These are phyloP conservation scores for Clitocybe nebularis DNA, from an alignment of 1,284 basidiomycete species.

Conservation along the genomic window DNA sequence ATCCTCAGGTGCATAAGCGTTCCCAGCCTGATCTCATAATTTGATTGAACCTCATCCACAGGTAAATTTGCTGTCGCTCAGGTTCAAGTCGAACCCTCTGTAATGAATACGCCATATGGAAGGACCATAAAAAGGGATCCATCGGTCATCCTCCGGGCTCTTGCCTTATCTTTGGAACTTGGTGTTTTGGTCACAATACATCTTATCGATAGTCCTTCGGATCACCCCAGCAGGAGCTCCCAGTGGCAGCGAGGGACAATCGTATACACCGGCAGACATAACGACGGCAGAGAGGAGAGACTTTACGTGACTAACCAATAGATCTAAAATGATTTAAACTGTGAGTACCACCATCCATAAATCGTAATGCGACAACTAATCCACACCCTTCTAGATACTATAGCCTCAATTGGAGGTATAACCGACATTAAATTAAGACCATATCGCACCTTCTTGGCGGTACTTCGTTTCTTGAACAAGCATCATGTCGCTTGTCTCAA, in stretches of 20 bases:
- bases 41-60: constrained; percentile 7
- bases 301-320: constrained; percentile 12
- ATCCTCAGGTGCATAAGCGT: constrained; percentile 17
- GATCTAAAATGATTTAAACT: too few relatives aligned
- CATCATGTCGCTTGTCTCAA: too few relatives aligned
- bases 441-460: too few relatives aligned
- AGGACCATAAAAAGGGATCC: constrained; percentile 24
- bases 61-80: constrained; percentile 25
- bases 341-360: too few relatives aligned
- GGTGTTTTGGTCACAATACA: constrained; percentile 29
- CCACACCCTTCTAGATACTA: too few relatives aligned
- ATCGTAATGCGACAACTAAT: too few relatives aligned
- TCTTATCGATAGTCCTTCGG: constrained; percentile 15
- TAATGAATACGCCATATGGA: constrained; percentile 28
- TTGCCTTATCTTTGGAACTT: constrained; percentile 33
- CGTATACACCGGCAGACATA: constrained; percentile 22
- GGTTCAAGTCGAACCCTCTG: constrained; percentile 28
- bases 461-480: too few relatives aligned
- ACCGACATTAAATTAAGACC: too few relatives aligned
- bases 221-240: constrained; percentile 8
- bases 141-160: constrained; percentile 28
- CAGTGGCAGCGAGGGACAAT: constrained; percentile 17
- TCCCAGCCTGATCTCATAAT: too few relatives aligned
- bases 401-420: too few relatives aligned
- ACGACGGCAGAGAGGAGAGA: constrained; percentile 16